A percentile compares a stretch with the other conserved stretches of the same genome.
Evolutionary conservation across 2,329 filamentous ascomycete species (phyloP).

Genomic region (Fusarium beomiforme): DNA sequence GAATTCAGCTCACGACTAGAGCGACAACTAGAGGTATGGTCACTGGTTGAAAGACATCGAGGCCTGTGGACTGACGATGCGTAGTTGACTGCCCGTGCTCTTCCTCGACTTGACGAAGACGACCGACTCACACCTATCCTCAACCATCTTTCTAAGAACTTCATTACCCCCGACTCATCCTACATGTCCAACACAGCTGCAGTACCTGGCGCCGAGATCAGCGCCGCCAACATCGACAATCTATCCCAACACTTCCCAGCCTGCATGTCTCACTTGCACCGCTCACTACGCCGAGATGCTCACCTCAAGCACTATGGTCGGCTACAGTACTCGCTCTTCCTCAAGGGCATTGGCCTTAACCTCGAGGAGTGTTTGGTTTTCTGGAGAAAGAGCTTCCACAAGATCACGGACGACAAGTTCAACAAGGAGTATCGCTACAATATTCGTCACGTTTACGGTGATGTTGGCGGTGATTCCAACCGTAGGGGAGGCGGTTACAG

Average conservation of each 20-base stretch:
- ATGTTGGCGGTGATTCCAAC: constrained; percentile 92
- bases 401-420: constrained; percentile 92
- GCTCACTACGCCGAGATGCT: constrained; percentile 82
- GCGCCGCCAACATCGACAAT: constrained; percentile 80
- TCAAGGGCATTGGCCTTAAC: constrained; percentile 92
- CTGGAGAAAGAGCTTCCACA: constrained; percentile 88
- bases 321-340: constrained; percentile 93
- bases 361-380: constrained; percentile 93
- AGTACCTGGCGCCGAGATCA: constrained; percentile 77
- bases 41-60: not conserved
- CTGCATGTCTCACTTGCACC: constrained; percentile 94
- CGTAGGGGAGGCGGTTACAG: constrained; percentile 87
- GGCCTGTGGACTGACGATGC: not conserved
- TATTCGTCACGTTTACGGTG: constrained; percentile 92
- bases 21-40: constrained; percentile 78
- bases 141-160: constrained; percentile 90
- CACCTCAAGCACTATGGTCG: constrained; percentile 95
- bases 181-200: constrained; percentile 73
- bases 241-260: constrained; percentile 86
- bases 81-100: constrained; percentile 85
- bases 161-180: constrained; percentile 87
- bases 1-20: constrained; percentile 87
- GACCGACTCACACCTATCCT: constrained; percentile 80
- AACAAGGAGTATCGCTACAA: constrained; percentile 99
- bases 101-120: constrained; percentile 94